Evolutionary conservation across 768 basidiomycete genomes (phyloP), one percentile per base, ranked within the genome.

Genomic region (Steccherinum ochraceum): DNA sequence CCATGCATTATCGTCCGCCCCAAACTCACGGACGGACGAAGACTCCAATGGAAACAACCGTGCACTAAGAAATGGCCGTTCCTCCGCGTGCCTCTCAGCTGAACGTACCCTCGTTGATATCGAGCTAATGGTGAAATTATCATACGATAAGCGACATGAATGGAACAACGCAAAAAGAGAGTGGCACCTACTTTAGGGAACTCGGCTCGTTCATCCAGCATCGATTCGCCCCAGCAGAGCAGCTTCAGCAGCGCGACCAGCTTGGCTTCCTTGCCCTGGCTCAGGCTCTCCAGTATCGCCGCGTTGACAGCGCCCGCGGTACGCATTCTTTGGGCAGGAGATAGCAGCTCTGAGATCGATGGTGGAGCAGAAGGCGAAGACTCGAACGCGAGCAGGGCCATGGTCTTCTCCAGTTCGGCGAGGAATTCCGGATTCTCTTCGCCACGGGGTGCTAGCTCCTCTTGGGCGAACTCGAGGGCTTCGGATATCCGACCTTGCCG

Each of bases 291-390:
- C 63, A 99, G 71, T 50, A 99, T 95, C 25, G 95, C 94, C 1
- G 90, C 87, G 63, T 99, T 99, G 64, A 98, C 84, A 70, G 95
- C 92, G 19, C 88, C 84, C 1, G 94, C 94, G n/a, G 94, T 95
- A 70, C 87, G 89, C 80, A 91, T 79, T 46, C 95, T 78, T 65
- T 97, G 93, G 19, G 82, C 84, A 24, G 89, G 86, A 24, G 86
- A 85, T 63, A 98, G 69, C 49, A 98, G 72, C 50, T 92, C 84
- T 18, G 81, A 74, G 58, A 96, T 91, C 40, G 75, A 75, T 21
- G 77, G 58, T 20, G 91, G 89, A 30, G 77, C 76, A 41, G 69
- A 62, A 24, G 80, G 72, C 1, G 79, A 73, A 2, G 81, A 75
- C 55, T 89, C 86, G 65, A 91, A 91, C 40, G 87, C 89, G 30